Evolutionary conservation across 148 eudicot genomes (phyloP).

Genomic region (Hydrangea macrophylla): DNA sequence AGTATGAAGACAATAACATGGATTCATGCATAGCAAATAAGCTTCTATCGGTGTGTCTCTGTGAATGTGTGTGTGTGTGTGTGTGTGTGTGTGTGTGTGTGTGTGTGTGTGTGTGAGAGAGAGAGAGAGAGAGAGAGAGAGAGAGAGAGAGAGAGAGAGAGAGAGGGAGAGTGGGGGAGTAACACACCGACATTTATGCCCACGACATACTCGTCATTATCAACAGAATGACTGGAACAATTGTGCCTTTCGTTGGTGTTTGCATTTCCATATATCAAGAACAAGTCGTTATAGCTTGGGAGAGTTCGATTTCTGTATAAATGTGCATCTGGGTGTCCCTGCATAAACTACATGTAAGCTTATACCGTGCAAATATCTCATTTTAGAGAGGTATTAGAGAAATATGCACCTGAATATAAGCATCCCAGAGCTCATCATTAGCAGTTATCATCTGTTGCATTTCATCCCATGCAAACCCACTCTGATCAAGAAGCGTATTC

Average conservation of each 20-base stretch:
- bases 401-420: constrained; percentile 10
- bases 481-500: constrained; percentile 12
- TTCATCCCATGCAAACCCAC: constrained; percentile 21
- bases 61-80: too few species aligned
- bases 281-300: constrained; percentile 16
- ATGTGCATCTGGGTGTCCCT: constrained; percentile 8
- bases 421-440: constrained; percentile 16
- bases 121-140: too few species aligned
- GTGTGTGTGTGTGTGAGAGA: too few species aligned
- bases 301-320: constrained; percentile 7
- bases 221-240: neutral
- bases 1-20: neutral
- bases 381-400: neutral
- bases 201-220: neutral
- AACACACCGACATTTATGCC: neutral
- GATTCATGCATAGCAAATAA: neutral
- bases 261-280: constrained; percentile 11
- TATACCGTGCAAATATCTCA: neutral
- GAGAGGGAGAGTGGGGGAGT: too few species aligned
- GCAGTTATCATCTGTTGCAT: constrained; percentile 15
- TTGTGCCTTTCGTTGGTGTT: neutral
- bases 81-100: too few species aligned
- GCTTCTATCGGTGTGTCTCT: too few species aligned
- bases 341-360: constrained; percentile 1
- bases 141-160: neutral